Evolutionary conservation across 2,329 filamentous ascomycete species (phyloP).

Genomic region (Neonectria coccinea): DNA sequence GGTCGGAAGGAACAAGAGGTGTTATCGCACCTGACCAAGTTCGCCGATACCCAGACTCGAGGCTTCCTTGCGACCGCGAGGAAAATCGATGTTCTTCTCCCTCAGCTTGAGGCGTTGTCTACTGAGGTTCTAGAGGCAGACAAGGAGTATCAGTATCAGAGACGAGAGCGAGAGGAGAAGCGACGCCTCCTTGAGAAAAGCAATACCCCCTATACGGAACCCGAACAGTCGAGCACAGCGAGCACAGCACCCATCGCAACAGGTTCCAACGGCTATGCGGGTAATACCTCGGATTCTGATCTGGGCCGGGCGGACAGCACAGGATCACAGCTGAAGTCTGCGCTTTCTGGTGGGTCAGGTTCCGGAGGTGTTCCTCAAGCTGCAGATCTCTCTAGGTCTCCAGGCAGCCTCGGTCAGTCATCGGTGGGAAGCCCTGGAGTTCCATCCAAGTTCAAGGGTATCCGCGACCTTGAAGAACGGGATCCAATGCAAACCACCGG

Average conservation of each 20-base stretch:
- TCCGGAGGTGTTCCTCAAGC: constrained; percentile 46
- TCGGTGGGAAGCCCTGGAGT: constrained; percentile 64
- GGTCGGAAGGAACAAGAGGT: constrained; percentile 99
- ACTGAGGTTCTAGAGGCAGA: constrained; percentile 92
- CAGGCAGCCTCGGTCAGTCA: constrained; percentile 63
- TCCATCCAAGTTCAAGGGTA: constrained; percentile 82
- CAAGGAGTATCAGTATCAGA: constrained; percentile 95
- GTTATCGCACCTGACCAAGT: constrained; percentile 91
- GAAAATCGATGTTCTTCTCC: constrained; percentile 86
- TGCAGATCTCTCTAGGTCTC: constrained; percentile 66
- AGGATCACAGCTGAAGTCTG: constrained; percentile 72
- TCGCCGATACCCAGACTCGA: constrained; percentile 89
- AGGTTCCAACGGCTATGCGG: constrained; percentile 58
- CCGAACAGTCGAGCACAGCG: constrained; percentile 66
- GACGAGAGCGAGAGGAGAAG: constrained; percentile 96
- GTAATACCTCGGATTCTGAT: constrained; percentile 73
- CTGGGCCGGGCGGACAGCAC: constrained; percentile 80
- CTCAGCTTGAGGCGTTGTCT: constrained; percentile 89
- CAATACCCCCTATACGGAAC: constrained; percentile 78
- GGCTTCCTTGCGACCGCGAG: constrained; percentile 85
- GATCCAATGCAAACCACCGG: constrained; percentile 64
- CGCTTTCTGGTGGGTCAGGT: constrained; percentile 59
- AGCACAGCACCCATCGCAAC: constrained; percentile 48
- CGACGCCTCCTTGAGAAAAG: constrained; percentile 89
- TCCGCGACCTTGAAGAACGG: constrained; percentile 91